Conservation (phyloP, 306 rosid species). For the Quercus dentata region DNA sequence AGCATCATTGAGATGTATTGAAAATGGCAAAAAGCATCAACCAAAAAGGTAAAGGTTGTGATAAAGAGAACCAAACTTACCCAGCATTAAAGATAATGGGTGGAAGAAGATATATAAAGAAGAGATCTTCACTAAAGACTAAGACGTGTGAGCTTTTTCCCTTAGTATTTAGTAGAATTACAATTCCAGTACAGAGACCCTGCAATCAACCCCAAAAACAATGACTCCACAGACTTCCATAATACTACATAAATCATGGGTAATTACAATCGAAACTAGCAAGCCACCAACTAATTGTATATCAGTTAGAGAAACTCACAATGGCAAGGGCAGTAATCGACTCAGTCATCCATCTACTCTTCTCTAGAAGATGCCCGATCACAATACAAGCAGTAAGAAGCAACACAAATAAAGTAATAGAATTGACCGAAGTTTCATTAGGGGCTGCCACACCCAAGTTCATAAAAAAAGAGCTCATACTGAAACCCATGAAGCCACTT, state of each 20-base stretch:
- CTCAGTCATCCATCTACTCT: conserved; percentile 54
- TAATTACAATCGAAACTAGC: not conserved
- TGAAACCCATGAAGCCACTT: conserved; percentile 22
- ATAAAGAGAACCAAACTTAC: conserved; percentile 32
- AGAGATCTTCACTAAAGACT: conserved; percentile 47
- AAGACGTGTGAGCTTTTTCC: conserved; percentile 53
- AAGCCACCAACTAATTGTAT: not conserved
- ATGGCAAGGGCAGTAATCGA: conserved; percentile 52
- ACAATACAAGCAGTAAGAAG: conserved; percentile 54
- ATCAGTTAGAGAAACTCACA: conserved; percentile 42
- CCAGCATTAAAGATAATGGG: conserved; percentile 81
- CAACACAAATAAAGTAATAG: conserved; percentile 49
- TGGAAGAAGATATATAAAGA: conserved; percentile 71
- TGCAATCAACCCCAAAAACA: conserved; percentile 22
- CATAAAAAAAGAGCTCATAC: conserved; percentile 17
- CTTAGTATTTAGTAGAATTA: conserved; percentile 40
- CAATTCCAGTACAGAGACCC: conserved; percentile 55
- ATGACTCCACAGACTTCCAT: conserved; percentile 1
- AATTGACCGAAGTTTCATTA: conserved; percentile 24
- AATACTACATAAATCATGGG: not conserved
- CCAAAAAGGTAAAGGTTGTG: not conserved
- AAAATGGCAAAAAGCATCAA: not conserved
- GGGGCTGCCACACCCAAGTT: conserved; percentile 2
- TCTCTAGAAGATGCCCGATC: conserved; percentile 60
- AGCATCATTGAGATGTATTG: not conserved